Conservation (phyloP, 2,329 filamentous ascomycete species). For the Talaromyces amestolkiae region DNA sequence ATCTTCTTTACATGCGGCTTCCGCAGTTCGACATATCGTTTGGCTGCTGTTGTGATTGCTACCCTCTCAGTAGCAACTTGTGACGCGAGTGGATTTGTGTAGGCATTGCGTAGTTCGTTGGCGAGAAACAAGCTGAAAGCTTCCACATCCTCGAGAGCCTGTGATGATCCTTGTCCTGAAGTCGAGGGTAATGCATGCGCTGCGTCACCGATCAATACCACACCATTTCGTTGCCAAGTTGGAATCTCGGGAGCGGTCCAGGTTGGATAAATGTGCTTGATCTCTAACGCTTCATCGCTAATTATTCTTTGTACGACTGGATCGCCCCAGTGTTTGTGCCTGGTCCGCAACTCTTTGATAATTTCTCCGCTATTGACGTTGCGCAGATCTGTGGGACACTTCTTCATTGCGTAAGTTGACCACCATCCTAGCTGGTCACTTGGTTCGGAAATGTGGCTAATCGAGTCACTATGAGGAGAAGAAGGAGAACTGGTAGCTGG, state of each 20-base stretch:
- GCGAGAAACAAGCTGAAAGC: conserved; percentile 45
- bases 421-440: conserved; percentile 44
- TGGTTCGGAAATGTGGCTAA: conserved; percentile 29
- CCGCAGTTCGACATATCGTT: conserved; percentile 35
- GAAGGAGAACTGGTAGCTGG: conserved; percentile 29
- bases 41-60: conserved; percentile 29
- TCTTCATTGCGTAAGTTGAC: conserved; percentile 43
- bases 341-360: conserved; percentile 36
- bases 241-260: conserved; percentile 50
- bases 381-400: conserved; percentile 31
- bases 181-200: conserved; percentile 57
- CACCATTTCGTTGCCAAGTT: conserved; percentile 47
- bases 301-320: conserved; percentile 46
- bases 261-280: conserved; percentile 49
- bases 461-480: conserved; percentile 26
- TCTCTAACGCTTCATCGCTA: conserved; percentile 29
- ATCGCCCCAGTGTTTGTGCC: conserved; percentile 49
- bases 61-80: conserved; percentile 21
- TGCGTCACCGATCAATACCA: conserved; percentile 57
- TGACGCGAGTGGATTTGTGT: conserved; percentile 11
- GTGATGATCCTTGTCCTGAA: conserved; percentile 55
- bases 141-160: conserved; percentile 57
- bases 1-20: conserved; percentile 36
- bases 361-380: conserved; percentile 33
- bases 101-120: conserved; percentile 27